A percentile compares a stretch with the other conserved stretches of the same genome.
Conservation (phyloP, 257 asterid species). For the Linaria vulgaris region DNA sequence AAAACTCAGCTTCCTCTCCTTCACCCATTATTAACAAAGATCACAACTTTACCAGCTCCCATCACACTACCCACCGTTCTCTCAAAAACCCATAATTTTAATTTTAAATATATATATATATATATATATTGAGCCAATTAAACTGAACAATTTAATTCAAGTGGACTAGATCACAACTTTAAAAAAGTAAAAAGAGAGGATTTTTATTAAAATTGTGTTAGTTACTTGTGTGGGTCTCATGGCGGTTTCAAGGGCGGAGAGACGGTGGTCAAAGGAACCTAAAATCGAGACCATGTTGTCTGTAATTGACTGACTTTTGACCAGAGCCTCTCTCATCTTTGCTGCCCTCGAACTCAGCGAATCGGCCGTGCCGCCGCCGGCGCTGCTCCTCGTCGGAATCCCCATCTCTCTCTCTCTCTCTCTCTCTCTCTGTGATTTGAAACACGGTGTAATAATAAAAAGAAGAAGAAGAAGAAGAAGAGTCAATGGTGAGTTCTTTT, state of each 20-base stretch:
- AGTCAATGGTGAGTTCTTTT: neutral
- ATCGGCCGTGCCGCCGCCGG: conserved; percentile 37
- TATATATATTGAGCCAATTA: too few species aligned
- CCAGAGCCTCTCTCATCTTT: conserved; percentile 61
- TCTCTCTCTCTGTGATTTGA: conserved; percentile 7
- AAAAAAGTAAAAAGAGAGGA: too few species aligned
- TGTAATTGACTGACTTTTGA: conserved; percentile 64
- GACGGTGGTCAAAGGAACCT: conserved; percentile 75
- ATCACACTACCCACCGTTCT: conserved; percentile 17
- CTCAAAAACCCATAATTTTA: conserved; percentile 18
- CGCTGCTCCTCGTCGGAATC: conserved; percentile 43
- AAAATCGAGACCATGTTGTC: conserved; percentile 67
- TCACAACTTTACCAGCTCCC: conserved; percentile 16
- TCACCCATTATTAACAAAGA: conserved; percentile 16
- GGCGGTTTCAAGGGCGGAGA: conserved; percentile 70
- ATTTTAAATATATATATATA: too few species aligned
- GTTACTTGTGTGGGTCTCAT: conserved; percentile 74
- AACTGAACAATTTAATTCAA: too few species aligned
- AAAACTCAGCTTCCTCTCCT: conserved; percentile 7
- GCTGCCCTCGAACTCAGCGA: conserved; percentile 51
- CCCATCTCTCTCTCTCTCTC: conserved; percentile 39
- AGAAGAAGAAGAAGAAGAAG: conserved; percentile 25
- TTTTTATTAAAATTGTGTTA: too few species aligned
- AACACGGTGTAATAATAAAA: conserved; percentile 34
- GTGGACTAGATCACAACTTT: too few species aligned